phyloP scores from a whole-genome alignment of 1,284 basidiomycete species.

The Porogramme epimiltina region DNA sequence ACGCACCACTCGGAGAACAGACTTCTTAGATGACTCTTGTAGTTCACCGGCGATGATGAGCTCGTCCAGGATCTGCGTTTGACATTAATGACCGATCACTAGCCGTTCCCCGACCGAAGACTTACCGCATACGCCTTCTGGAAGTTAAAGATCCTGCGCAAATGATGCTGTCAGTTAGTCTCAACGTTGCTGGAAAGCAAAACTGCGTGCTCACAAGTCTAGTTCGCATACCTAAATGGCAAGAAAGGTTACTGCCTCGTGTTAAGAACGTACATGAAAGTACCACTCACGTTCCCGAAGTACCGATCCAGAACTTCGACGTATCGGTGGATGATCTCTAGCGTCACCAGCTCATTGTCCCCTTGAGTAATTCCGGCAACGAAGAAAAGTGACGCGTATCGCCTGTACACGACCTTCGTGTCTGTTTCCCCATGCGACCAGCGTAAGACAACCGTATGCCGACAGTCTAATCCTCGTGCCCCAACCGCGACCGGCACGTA shows the following conservation, averaged over 20 bases:
- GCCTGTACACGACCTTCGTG: constrained; percentile 94
- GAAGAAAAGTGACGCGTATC: constrained; percentile 99
- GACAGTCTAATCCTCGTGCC: too few relatives aligned
- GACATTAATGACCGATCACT: too few relatives aligned
- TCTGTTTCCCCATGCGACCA: constrained; percentile 40
- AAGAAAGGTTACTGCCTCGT: constrained; percentile 1
- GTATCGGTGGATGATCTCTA: constrained; percentile 98
- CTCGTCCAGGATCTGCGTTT: constrained; percentile 89
- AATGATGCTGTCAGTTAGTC: constrained; percentile 7
- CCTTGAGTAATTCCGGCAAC: constrained; percentile 87
- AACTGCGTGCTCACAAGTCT: constrained; percentile 68
- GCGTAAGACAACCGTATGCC: too few relatives aligned
- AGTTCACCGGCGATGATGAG: constrained; percentile 97
- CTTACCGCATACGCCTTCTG: constrained; percentile 94
- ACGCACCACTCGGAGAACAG: constrained; percentile 84
- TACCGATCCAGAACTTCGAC: constrained; percentile 99
- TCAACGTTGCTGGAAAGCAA: not conserved
- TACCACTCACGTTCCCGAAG: constrained; percentile 88
- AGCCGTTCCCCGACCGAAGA: constrained; percentile 13
- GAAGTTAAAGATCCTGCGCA: constrained; percentile 91
- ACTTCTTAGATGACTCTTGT: constrained; percentile 99
- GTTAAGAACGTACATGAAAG: constrained; percentile 5
- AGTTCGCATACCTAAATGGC: constrained; percentile 91
- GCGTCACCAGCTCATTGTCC: constrained; percentile 92
- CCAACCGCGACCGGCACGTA: constrained; percentile 36